phyloP scores from a whole-genome alignment of 805 yeast species.

The Pichia gijzeniarum region DNA sequence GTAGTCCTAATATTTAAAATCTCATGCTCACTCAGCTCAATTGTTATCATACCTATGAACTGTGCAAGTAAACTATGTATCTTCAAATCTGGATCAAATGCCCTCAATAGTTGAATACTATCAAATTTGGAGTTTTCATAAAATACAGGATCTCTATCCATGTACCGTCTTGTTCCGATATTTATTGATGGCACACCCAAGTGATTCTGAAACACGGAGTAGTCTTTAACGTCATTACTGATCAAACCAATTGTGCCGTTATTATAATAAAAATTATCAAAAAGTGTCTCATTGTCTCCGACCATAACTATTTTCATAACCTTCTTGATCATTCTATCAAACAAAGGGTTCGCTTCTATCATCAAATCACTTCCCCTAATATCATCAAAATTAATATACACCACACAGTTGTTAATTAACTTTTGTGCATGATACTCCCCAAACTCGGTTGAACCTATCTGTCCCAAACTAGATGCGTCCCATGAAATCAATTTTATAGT shows the following conservation, averaged over 20 bases:
- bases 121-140: conserved; percentile 57
- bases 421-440: conserved; percentile 42
- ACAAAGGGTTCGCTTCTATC: conserved; percentile 51
- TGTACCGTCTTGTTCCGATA: conserved; percentile 36
- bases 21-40: conserved; percentile 52
- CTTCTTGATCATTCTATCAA: conserved; percentile 38
- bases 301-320: conserved; percentile 43
- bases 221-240: conserved; percentile 46
- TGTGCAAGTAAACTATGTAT: conserved; percentile 54
- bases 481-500: conserved; percentile 35
- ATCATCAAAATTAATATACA: conserved; percentile 48
- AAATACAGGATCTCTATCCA: conserved; percentile 41
- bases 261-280: conserved; percentile 40
- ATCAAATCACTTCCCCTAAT: conserved; percentile 45
- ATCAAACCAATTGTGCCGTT: conserved; percentile 35
- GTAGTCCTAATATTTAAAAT: conserved; percentile 42
- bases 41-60: conserved; percentile 48
- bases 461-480: conserved; percentile 44
- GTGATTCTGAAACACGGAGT: conserved; percentile 55
- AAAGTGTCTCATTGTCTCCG: conserved; percentile 35
- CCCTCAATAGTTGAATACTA: conserved; percentile 48
- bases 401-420: conserved; percentile 39
- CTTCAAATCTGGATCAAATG: conserved; percentile 39
- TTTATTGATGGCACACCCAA: conserved; percentile 61
- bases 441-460: conserved; percentile 49